phyloP scores from a whole-genome alignment of 2,329 filamentous ascomycete genomes.

The Zymoseptoria pseudotritici region DNA sequence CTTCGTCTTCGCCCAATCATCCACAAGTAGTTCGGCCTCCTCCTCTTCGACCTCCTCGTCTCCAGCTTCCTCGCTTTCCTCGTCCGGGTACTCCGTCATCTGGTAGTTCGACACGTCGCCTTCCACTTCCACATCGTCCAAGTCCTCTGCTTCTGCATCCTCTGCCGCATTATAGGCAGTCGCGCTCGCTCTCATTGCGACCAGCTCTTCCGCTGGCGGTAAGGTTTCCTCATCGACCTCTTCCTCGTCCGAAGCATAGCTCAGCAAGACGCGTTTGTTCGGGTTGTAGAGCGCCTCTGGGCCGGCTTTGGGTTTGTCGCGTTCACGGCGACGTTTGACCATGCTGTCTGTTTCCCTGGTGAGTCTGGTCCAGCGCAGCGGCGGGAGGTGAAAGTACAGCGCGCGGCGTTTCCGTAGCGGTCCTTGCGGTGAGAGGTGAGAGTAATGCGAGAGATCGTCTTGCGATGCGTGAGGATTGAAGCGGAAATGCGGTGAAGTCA shows the following conservation, averaged over 20 bases:
- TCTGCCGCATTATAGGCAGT: not conserved
- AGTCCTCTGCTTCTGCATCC: not conserved
- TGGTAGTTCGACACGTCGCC: constrained; percentile 10
- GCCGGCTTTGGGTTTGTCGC: constrained; percentile 27
- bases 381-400: too few species aligned
- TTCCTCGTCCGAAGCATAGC: constrained; percentile 26
- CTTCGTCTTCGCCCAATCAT: not conserved
- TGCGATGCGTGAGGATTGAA: too few species aligned
- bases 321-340: constrained; percentile 25
- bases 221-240: constrained; percentile 9
- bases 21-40: not conserved
- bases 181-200: not conserved
- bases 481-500: too few species aligned
- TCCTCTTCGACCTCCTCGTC: not conserved
- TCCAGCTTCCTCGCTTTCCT: not conserved
- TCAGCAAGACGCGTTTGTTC: constrained; percentile 28
- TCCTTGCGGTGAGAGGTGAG: too few species aligned
- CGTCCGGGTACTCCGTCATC: constrained; percentile 10
- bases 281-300: constrained; percentile 25
- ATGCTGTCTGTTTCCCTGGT: constrained; percentile 6
- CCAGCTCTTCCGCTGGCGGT: not conserved
- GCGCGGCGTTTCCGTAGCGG: too few species aligned
- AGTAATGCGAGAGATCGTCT: too few species aligned
- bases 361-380: not conserved
- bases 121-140: not conserved